Evolutionary conservation across 768 basidiomycete genomes (phyloP).

Genomic region (Pulveroboletus sp.): DNA sequence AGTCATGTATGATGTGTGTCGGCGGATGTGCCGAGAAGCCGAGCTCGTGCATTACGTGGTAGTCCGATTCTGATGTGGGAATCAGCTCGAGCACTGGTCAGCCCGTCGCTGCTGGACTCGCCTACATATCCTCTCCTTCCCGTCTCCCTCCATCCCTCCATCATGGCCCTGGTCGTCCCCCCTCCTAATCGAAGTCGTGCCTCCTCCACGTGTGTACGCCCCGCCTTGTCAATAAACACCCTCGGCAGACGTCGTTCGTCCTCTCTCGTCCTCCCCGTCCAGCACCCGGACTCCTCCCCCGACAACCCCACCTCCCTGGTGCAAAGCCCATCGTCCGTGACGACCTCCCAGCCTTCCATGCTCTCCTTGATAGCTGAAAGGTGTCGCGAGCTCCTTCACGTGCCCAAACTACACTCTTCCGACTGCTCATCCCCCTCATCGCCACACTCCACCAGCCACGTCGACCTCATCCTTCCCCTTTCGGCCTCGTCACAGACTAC

Average conservation of each 20-base stretch:
- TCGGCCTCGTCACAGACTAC: conserved; percentile 47
- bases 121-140: background rate
- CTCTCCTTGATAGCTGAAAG: conserved; percentile 46
- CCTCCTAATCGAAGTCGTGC: conserved; percentile 49
- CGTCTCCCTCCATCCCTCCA: background rate
- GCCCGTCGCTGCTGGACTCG: background rate
- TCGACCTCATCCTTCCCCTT: conserved; percentile 50
- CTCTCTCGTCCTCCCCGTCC: conserved; percentile 38
- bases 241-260: conserved; percentile 53
- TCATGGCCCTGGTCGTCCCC: conserved; percentile 35
- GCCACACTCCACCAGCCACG: conserved; percentile 34
- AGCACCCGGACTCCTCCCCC: conserved; percentile 12
- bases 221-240: conserved; percentile 46
- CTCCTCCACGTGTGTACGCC: conserved; percentile 54
- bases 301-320: background rate
- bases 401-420: conserved; percentile 36
- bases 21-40: conserved; percentile 21
- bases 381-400: conserved; percentile 50
- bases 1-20: conserved; percentile 6
- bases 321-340: background rate
- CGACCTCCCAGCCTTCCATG: conserved; percentile 39
- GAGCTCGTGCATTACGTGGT: conserved; percentile 18
- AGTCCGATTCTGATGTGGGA: conserved; percentile 17
- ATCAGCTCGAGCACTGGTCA: conserved; percentile 2
- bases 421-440: conserved; percentile 45